Base-by-base conservation (phyloP, 257 asterid species). In the Solanum piurae region DNA sequence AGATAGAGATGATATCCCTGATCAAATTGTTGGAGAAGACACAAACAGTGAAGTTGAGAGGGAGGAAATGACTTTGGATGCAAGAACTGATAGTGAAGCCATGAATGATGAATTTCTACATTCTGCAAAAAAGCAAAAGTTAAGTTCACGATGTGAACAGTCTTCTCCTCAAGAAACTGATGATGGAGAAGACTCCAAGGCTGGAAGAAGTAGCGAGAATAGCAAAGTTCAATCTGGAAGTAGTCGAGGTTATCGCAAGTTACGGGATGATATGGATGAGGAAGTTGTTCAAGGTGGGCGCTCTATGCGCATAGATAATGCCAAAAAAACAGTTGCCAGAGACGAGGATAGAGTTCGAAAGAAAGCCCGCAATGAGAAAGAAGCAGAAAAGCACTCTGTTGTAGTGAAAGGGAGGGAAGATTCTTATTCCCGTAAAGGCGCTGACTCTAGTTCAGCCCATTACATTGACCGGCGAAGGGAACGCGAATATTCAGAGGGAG, bases 211-310 rank as follows among this genome's bases (percentile, higher is more conserved):
- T 88, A 91, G 94, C 84, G 99, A 92, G 71, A 92, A 90, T 91
- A 94, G 97, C 93, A 92, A 94, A 92, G 92, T 93, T 75, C 93
- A 94, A 89, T 97, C 99, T 37, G 96, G 94, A 88, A 95, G 98
- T 88, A 94, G 98, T 83, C 93, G 88, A 87, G 94, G 94, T 90
- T 87, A 88, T 86, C 89, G 89, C 84, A 93, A 88, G 90, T 91
- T 89, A 74, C 93, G n/a, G 71, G 96, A 93, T 86, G 87, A 83
- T 85, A 88, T 85, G 66, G 98, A 94, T 64, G 97, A 94, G 77
- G 98, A 94, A 90, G 95, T 93, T 87, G 93, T 92, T 92, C 98
- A 93, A 88, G 93, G 88, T 80, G 92, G 91, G 87, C 94, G 84
- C 86, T 89, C 90, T 86, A 89, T 88, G 76, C 89, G 89, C 84